Conservation (phyloP, 176 grass and related monocot genomes). For the Phragmites australis region DNA sequence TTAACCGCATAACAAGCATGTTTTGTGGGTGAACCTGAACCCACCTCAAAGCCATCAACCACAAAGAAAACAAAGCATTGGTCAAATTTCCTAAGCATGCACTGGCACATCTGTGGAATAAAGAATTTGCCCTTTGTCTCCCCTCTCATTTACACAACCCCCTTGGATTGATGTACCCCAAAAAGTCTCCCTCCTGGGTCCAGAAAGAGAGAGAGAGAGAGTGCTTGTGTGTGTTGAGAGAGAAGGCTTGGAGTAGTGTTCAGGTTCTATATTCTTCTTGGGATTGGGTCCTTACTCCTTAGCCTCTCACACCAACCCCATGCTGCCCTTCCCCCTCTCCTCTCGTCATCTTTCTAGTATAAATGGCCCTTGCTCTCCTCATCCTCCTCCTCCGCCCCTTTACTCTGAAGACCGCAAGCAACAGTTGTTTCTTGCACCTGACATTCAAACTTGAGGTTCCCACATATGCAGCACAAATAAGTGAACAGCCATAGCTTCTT, state of each 20-base stretch:
- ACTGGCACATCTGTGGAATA: constrained; percentile 33
- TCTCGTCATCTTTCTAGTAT: constrained; percentile 49
- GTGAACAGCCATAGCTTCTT: neutral
- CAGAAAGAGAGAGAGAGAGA: constrained; percentile 6
- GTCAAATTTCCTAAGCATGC: constrained; percentile 16
- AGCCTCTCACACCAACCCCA: constrained; percentile 49
- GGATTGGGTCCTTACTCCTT: constrained; percentile 71
- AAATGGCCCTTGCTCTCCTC: constrained; percentile 47
- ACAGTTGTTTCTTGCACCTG: neutral
- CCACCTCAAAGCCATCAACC: constrained; percentile 2
- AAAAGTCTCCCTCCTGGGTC: constrained; percentile 46
- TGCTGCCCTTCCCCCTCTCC: neutral
- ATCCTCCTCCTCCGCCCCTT: constrained; percentile 28
- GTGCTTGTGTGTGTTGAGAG: too few relatives aligned
- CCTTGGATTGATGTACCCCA: constrained; percentile 49
- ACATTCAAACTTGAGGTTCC: neutral
- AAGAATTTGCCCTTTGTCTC: constrained; percentile 50
- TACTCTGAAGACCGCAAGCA: neutral
- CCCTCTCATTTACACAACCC: constrained; percentile 52
- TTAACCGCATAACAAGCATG: constrained; percentile 18
- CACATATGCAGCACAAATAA: neutral
- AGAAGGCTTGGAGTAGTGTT: constrained; percentile 43
- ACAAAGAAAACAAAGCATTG: constrained; percentile 4
- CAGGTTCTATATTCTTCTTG: constrained; percentile 91
- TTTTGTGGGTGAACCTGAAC: constrained; percentile 13